A percentile compares a stretch with the other conserved stretches of the same genome.
These are phyloP conservation scores for Aristolochia californica DNA, from an alignment of 164 flowering plant genomes.

Conservation along the genomic window DNA sequence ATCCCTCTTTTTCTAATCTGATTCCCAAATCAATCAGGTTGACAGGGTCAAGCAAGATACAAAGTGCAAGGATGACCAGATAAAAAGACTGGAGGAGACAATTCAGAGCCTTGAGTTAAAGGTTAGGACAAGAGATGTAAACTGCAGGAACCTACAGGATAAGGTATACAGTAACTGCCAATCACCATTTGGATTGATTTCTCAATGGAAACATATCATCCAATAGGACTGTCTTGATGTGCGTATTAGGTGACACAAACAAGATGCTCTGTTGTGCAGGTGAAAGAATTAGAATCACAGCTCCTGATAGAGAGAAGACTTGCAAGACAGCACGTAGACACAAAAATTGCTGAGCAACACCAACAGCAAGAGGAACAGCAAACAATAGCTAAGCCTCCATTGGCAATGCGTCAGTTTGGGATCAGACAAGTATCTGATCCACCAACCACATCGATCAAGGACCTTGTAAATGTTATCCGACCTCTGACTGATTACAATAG, in stretches of 20 bases:
- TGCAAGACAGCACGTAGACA: constrained; percentile 83
- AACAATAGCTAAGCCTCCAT: constrained; percentile 36
- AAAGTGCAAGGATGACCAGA: constrained; percentile 62
- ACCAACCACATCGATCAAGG: constrained; percentile 13
- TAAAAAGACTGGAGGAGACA: constrained; percentile 78
- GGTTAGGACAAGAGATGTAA: constrained; percentile 62
- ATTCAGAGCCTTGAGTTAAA: constrained; percentile 50
- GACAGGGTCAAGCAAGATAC: constrained; percentile 75
- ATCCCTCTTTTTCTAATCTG: not conserved
- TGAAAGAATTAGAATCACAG: constrained; percentile 84
- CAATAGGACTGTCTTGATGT: too few species aligned
- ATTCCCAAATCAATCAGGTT: constrained; percentile 26
- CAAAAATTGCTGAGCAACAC: constrained; percentile 58
- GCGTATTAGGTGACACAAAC: not conserved
- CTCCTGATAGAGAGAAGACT: constrained; percentile 75
- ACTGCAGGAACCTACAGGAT: constrained; percentile 63
- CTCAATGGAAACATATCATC: not conserved
- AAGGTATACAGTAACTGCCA: constrained; percentile 37
- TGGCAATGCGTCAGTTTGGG: constrained; percentile 25
- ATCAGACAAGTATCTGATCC: constrained; percentile 30
- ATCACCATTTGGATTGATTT: not conserved
- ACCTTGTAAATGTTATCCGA: constrained; percentile 21
- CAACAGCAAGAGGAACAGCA: constrained; percentile 31
- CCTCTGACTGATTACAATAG: constrained; percentile 34
- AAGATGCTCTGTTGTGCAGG: constrained; percentile 32